Conservation (phyloP, 1,284 basidiomycete species). For the Amylostereum chailletii region DNA sequence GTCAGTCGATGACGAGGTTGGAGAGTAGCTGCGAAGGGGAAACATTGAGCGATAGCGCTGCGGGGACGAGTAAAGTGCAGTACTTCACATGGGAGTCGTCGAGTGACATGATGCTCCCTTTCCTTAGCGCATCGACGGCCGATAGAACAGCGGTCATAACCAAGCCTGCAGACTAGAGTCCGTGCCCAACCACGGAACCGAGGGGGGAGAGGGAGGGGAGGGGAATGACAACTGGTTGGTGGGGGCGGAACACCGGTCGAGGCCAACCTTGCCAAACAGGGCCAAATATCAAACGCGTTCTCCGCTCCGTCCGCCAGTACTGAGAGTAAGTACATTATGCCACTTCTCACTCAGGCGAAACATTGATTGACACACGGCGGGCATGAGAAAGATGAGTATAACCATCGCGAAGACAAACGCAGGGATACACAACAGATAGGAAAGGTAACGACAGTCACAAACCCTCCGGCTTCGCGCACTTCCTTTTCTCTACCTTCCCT, state of each 20-base stretch:
- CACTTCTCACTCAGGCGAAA: no score
- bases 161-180: slow-evolving; percentile 13
- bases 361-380: no score
- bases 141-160: slow-evolving; percentile 62
- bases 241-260: not conserved
- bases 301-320: no score
- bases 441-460: slow-evolving; percentile 22
- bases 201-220: slow-evolving; percentile 6
- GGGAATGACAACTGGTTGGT: not conserved
- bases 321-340: no score
- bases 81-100: slow-evolving; percentile 62
- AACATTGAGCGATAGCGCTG: slow-evolving; percentile 3
- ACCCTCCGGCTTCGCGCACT: slow-evolving; percentile 82
- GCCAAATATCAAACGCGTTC: no score
- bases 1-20: slow-evolving; percentile 45
- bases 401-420: no score
- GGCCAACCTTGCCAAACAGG: not conserved
- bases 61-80: slow-evolving; percentile 4
- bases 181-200: slow-evolving; percentile 11
- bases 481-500: slow-evolving; percentile 74
- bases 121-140: slow-evolving; percentile 45
- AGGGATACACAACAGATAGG: no score
- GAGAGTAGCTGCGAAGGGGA: slow-evolving; percentile 35
- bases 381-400: no score
- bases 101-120: slow-evolving; percentile 45